Base-by-base conservation (phyloP, 2,329 filamentous ascomycete species). In the Fusarium luffae region DNA sequence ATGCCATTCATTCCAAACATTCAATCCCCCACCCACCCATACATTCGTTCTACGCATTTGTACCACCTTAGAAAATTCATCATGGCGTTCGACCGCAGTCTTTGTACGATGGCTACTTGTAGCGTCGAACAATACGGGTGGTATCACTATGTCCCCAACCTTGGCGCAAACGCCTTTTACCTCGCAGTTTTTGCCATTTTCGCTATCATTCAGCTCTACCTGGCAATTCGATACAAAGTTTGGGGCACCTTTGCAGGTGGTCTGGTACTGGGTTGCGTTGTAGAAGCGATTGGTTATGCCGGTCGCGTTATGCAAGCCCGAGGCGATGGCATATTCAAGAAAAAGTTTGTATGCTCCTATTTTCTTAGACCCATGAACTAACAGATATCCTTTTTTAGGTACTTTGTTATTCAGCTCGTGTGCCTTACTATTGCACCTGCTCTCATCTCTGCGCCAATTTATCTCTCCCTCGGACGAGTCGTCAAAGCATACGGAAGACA, bases 341-440 rank as follows among this genome's bases (percentile, higher is more conserved):
- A 52, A 18, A 52, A 23, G 49, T 52, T 18, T 27, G 49, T 41
- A 27, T 27, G 4, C n/a, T 7, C 13, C 13, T 16, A 1, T 12
- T 7, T 41, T 51, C 21, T 3, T 3, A 41, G 34, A 41, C 6
- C 12, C 14, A 2, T 32, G 4, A 16, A 13, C 4, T 52, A 18
- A 52, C 23, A 21, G 18, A 5, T 30, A 7, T 42, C 2, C 4
- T 11, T 27, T 25, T 10, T 18, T 7, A 52, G 49, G 3, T 52
- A 69, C 43, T 71, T 71, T 11, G 43, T 71, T 32, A 64, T 64
- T 34, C 66, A 71, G 19, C 63, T 71, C 3, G 63, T 71, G 27
- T 68, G 65, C 23, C 60, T 75, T 14, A 75, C 72, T 5, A 75
- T 75, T 42, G 73, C 71, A 3, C 73, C 73, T 3, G 73, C 70